Evolutionary conservation across 2,329 filamentous ascomycete genomes (phyloP).

Genomic region (Hymenoscyphus scutula): DNA sequence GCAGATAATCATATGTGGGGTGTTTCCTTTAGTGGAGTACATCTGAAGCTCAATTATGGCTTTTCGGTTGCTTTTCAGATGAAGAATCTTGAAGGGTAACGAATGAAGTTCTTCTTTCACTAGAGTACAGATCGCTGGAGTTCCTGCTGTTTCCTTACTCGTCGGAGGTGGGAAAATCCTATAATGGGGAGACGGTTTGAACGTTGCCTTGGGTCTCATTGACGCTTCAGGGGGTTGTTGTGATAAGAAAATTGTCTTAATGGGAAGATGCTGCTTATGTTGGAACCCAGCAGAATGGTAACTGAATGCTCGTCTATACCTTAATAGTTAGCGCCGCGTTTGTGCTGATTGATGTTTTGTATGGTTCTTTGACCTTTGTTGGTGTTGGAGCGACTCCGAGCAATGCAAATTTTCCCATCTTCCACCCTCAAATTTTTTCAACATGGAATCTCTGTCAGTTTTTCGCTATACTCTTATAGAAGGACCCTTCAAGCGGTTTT

Average conservation of each 20-base stretch:
- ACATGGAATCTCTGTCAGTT: neutral
- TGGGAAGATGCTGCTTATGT: neutral
- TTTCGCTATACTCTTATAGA: neutral
- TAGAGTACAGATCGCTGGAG: neutral
- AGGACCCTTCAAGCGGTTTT: neutral
- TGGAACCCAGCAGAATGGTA: neutral
- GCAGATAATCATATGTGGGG: neutral
- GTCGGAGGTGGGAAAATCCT: neutral
- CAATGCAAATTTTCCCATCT: neutral
- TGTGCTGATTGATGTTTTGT: neutral
- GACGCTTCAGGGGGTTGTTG: constrained; percentile 1
- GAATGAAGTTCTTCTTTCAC: neutral
- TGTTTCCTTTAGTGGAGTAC: neutral
- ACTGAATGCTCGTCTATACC: neutral
- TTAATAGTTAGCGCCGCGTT: constrained; percentile 5
- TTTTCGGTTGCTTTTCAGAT: neutral
- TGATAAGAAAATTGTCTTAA: neutral
- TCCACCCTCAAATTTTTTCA: too few relatives aligned
- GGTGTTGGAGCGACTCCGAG: neutral
- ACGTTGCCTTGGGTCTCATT: neutral
- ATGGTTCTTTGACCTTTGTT: neutral
- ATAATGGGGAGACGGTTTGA: neutral
- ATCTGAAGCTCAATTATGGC: neutral
- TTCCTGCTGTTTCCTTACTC: neutral
- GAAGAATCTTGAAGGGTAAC: neutral